Evolutionary conservation across 345 rosid genomes (phyloP).

Genomic region (Citrus unshiu): DNA sequence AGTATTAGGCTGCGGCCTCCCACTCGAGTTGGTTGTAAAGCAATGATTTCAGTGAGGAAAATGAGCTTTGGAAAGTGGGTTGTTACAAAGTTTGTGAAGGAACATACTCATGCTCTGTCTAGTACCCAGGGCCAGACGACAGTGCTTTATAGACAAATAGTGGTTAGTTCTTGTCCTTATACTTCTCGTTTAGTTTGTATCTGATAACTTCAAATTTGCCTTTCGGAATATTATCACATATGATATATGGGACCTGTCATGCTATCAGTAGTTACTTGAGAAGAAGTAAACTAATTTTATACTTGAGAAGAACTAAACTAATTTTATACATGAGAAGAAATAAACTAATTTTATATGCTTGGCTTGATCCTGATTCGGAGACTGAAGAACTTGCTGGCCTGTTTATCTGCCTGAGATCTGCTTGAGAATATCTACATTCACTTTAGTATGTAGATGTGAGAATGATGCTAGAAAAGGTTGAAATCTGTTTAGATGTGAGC

Average conservation of each 20-base stretch:
- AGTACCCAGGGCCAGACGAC: neutral
- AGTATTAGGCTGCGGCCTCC: neutral
- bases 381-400: neutral
- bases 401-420: neutral
- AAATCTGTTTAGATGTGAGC: no score
- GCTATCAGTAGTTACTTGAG: neutral
- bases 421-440: neutral
- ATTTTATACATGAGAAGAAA: no score
- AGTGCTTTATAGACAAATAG: constrained; percentile 3
- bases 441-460: neutral
- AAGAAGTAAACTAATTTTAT: neutral
- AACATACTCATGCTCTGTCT: constrained; percentile 18
- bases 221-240: neutral
- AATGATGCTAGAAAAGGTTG: neutral
- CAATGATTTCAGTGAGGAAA: constrained; percentile 20
- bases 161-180: constrained; percentile 7
- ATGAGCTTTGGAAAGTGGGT: constrained; percentile 14
- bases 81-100: constrained; percentile 22
- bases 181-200: neutral
- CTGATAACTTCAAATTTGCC: neutral
- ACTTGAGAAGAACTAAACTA: neutral
- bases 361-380: neutral
- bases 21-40: constrained; percentile 25
- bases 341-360: neutral
- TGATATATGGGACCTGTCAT: neutral